Base-by-base conservation (phyloP, 192 early-diverging fungal species). In the Linderina pennispora region DNA sequence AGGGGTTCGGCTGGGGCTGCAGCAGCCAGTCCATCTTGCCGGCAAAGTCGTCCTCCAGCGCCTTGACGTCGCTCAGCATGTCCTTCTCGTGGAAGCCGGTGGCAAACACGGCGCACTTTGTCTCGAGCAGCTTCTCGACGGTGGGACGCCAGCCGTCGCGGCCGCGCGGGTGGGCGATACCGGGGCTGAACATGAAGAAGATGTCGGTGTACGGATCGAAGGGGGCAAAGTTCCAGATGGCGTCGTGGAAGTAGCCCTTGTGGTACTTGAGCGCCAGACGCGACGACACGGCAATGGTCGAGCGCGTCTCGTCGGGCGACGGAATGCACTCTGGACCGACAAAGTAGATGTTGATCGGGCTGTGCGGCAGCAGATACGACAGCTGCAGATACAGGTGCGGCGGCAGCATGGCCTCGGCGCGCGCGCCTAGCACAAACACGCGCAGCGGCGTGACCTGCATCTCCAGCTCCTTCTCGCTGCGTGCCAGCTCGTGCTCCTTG, bases 111-210 rank as follows among this genome's bases (percentile, higher is more conserved):
- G 85, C 74, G 40, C 87, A 89, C 58, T 89, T 85, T 11, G 87
- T 87, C 47, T 82, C 78, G 17, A 87, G 58, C 47, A 82, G 60
- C 53, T 78, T 75, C 36, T 78, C 75, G 10, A 87, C 55, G 18
- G 82, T 80, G 5, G 80, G 77, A 45, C 72, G 74, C 87, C 87
- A 89, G 16, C 67, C 67, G 8, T 71, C 61, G 46, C 78, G 79
- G 22, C 76, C 77, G 4, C 58, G 31, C 8, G 75, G 76, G 26
- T 87, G 85, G 4, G 75, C 81, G 15, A 87, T 63, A 21, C 85
- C 87, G 8, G 87, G 87, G 16, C 80, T 82, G 60, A 89, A 89
- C 43, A 89, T 41, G 53, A 89, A 89, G 53, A 85, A 89, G 6
- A 86, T 55, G 45, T 87, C 85, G 11, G 77, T 80, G 37, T 85